Conservation (phyloP, 1,284 basidiomycete species). For the Porogramme epimiltina region DNA sequence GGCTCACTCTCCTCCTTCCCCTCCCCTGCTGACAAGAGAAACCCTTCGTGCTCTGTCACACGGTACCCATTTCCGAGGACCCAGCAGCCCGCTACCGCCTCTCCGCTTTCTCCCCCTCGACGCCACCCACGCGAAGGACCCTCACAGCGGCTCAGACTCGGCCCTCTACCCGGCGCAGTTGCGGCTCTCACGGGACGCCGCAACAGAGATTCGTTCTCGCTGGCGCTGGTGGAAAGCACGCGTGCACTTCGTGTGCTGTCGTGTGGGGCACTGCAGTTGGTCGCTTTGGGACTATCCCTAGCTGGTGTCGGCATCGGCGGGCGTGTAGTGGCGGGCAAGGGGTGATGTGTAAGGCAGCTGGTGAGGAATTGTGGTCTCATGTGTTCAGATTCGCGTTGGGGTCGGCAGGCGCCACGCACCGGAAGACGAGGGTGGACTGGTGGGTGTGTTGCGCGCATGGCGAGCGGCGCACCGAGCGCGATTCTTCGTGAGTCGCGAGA, state of each 20-base stretch:
- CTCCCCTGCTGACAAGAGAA: slow-evolving; percentile 18
- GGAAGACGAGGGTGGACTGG: slow-evolving; percentile 17
- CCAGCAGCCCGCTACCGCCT: slow-evolving; percentile 23
- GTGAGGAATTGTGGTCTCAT: slow-evolving; percentile 18
- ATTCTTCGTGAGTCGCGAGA: slow-evolving; percentile 3
- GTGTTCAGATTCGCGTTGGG: slow-evolving; percentile 6
- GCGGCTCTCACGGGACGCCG: slow-evolving; percentile 28
- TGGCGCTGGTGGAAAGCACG: slow-evolving; percentile 17
- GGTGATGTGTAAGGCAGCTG: slow-evolving; percentile 24
- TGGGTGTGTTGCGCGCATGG: slow-evolving; percentile 11
- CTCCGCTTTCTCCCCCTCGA: slow-evolving; percentile 10
- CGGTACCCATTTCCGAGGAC: slow-evolving; percentile 15
- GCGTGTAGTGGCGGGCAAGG: slow-evolving; percentile 12
- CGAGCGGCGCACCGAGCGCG: slow-evolving; percentile 23
- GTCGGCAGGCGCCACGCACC: slow-evolving; percentile 18
- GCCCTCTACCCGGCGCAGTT: slow-evolving; percentile 24
- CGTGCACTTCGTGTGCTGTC: slow-evolving; percentile 7
- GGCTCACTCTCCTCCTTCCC: slow-evolving; percentile 19
- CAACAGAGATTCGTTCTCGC: slow-evolving; percentile 32
- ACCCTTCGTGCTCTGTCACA: slow-evolving; percentile 6
- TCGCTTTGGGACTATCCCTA: slow-evolving; percentile 13
- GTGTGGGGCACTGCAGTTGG: slow-evolving; percentile 24
- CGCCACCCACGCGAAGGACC: slow-evolving; percentile 13
- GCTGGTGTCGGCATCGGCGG: slow-evolving; percentile 8
- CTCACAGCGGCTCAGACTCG: slow-evolving; percentile 21